Evolutionary conservation across 306 rosid genomes (phyloP), one percentile per base, ranked within the genome.

Genomic region (Comarum palustre): DNA sequence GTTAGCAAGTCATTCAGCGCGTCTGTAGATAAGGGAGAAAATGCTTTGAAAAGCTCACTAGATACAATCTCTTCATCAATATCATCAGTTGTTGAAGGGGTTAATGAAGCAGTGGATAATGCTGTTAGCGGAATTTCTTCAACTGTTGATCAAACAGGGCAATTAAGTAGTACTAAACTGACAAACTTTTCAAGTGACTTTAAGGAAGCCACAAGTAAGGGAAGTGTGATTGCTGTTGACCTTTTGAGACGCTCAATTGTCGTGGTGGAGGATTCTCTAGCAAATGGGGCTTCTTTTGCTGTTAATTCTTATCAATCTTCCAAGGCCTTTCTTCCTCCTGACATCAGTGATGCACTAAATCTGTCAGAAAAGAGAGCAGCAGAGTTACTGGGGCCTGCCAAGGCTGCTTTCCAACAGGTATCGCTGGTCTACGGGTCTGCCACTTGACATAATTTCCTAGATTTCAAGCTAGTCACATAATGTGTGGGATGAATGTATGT

Each of bases 271-370:
- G 86, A 87, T 88, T 82, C 90, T 71, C 68, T 94, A 71, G 25
- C 85, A 55, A 86, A 74, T 46, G 96, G 90, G 45, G 85, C 82
- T 80, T 91, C 97, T 24, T 84, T 86, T 54, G 73, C 81, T 62
- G 75, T 85, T 71, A 81, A 83, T 78, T 84, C 91, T 17, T 89
- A 89, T 65, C 90, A 90, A 25, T 85, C 95, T 14, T 87, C 85
- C 80, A 94, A 94, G 86, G 92, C 88, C 48, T 75, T 78, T 51
- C 87, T 91, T 82, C 91, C 98, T 66, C 83, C 86, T 39, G 91
- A 78, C 68, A 72, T 94, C 57, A 88, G 85, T 84, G 85, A 79
- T 71, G 50, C 90, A 20, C 84, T 94, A 64, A 87, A 82, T 80
- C 73, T 72, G 57, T 86, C 86, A 57, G 98, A 93, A 82, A 86